Base-by-base conservation (phyloP, 2,329 filamentous ascomycete species). In the Zymoseptoria pseudotritici region DNA sequence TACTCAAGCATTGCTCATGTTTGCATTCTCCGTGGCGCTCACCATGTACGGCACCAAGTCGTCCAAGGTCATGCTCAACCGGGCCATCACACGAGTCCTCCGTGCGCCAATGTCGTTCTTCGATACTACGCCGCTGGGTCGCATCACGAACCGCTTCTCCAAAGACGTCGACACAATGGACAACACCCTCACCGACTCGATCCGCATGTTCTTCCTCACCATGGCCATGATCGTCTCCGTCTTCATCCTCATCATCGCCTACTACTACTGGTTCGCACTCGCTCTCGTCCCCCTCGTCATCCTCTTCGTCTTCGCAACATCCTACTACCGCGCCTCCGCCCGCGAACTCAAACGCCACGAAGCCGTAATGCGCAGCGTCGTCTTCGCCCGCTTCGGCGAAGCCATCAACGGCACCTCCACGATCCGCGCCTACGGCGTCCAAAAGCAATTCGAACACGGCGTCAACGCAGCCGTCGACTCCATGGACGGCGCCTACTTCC, bases 161-260 rank as follows among this genome's bases (percentile, higher is more conserved):
- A 88, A 93, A 67, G 94, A 99, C 70, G 89, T 97, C 50, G 91
- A 97, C 70, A 90, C 94, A 59, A 95, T 97, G 91, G 94, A 97
- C 76, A 70, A 96, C 73, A 90, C 86, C 60, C 77, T 97, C 51
- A 88, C 88, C 0, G 93, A 97, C 69, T 88, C 90, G 3, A 90
- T 97, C 76, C 86, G 93, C 65, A 96, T 97, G 86, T 97, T 93
- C 78, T 87, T 92, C 68, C 78, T 97, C 67, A 96, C 91, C 1
- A 76, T 96, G 67, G 87, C 84, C 49, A 90, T 88, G 82, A 91
- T 96, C 65, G 78, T 87, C 1, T 86, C 89, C 4, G 89, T 96
- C 42, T 96, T 97, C 71, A 85, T 86, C 50, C 81, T 97, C 65
- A 95, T 96, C 77, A 94, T 97, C 69, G 87, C 90, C n/a, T 97